Evolutionary conservation across 164 flowering plant genomes (phyloP), one percentile per base, ranked within the genome.

Genomic region (Cinnamomum micranthum): DNA sequence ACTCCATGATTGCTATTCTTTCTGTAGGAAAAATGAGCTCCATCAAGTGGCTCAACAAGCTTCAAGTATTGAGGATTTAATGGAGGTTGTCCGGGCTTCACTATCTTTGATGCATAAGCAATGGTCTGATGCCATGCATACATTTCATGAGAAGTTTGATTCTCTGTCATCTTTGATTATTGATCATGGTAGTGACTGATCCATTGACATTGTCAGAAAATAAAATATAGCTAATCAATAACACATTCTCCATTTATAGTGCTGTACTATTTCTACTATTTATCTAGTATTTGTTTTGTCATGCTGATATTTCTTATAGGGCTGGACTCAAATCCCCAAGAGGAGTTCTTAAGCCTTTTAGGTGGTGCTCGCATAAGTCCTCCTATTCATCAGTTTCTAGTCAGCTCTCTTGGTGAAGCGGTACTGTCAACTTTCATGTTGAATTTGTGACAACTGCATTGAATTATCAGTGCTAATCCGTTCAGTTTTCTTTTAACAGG

Each of bases 1-100:
- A 41, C 22, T 41, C 22, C 33, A 28, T 41, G 31, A 5, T 25
- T 65, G 41, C 19, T 31, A 31, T 60, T 76, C 15, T 33, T 71
- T 51, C 50, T 78, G 76, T 73, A 95, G 99, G 91, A 92, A 90
- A 88, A 86, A 90, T 87, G 98, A 95, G 86, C 97, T 93, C 67
- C 91, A 93, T 82, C 98, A 92, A 77, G 90, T 93, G 59, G 99
- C 99, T 71, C 94, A 84, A 75, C 99, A 93, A 81, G 98, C 98
- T 75, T 92, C 99, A 75, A 93, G 87, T 80, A 88, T 95, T 78
- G 93, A 90, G 70, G 94, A 95, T 81, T 80, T 95, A 70, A 83
- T 80, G 75, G 97, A 95, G 81, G 92, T 95, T 78, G 85, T 92
- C 51, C 85, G 90, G 72, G 84, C 85, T 75, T 95, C 99, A 64